These are phyloP conservation scores for Venturia effusa DNA, from an alignment of 2,329 filamentous ascomycete genomes.

Conservation along the genomic window DNA sequence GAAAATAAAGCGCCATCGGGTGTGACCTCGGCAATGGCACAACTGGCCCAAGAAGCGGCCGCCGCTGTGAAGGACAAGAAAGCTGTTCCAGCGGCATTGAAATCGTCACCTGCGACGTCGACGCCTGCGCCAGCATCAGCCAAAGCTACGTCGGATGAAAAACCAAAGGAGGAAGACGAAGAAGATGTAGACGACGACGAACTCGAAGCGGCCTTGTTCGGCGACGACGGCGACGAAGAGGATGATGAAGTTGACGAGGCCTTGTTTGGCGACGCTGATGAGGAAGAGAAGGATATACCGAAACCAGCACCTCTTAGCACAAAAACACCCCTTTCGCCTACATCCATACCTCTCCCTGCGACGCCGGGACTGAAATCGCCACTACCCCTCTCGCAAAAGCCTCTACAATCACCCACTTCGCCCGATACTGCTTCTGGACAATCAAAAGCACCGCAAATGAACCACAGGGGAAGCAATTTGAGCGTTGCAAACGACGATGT, in stretches of 20 bases:
- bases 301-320: not conserved
- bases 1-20: slow-evolving; percentile 7
- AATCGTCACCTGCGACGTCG: not conserved
- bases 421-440: slow-evolving; percentile 1
- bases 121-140: slow-evolving; percentile 1
- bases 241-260: not conserved
- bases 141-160: not conserved
- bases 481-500: slow-evolving; percentile 19
- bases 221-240: not conserved
- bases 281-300: slow-evolving; percentile 5
- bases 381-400: not conserved
- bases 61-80: slow-evolving; percentile 6
- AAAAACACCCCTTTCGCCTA: slow-evolving; percentile 8
- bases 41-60: slow-evolving; percentile 9
- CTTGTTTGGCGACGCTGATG: slow-evolving; percentile 6
- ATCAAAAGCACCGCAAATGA: slow-evolving; percentile 6
- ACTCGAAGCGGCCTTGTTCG: not conserved
- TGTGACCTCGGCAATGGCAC: slow-evolving; percentile 1
- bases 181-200: slow-evolving; percentile 2
- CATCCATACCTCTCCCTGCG: slow-evolving; percentile 4
- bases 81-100: not conserved
- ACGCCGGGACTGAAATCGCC: not conserved
- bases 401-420: not conserved
- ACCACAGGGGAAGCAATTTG: slow-evolving; percentile 19
- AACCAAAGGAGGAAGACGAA: not conserved